Evolutionary conservation across 805 yeast species (phyloP).

Genomic region (Saturnispora gosingensis): DNA sequence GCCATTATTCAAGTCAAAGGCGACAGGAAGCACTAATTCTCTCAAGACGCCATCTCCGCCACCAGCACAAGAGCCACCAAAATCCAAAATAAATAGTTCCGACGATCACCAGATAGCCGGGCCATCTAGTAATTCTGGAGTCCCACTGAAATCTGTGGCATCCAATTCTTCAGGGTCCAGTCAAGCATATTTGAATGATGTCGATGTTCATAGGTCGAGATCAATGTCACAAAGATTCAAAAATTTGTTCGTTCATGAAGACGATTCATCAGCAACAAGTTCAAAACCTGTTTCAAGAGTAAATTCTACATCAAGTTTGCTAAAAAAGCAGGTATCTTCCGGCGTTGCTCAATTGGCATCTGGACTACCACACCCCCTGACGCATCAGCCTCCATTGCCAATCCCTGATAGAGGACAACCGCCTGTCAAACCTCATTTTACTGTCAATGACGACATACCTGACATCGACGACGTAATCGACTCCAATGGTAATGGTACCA

Average conservation of each 20-base stretch:
- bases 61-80: background rate
- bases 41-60: background rate
- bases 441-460: background rate
- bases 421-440: background rate
- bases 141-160: background rate
- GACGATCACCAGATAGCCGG: background rate
- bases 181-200: background rate
- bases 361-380: background rate
- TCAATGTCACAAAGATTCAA: conserved; percentile 27
- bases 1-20: conserved; percentile 7
- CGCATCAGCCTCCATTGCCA: conserved; percentile 7
- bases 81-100: background rate
- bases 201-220: conserved; percentile 16
- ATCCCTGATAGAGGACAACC: conserved; percentile 13
- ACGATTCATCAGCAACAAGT: conserved; percentile 1
- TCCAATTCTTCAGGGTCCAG: background rate
- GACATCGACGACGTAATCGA: conserved; percentile 3
- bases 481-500: background rate
- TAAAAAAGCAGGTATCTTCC: background rate
- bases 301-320: background rate
- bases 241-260: conserved; percentile 18
- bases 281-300: background rate
- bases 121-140: background rate
- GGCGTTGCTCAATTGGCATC: background rate
- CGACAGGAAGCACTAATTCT: background rate